Base-by-base conservation (phyloP, 176 grass and related monocot species). In the Avena sativa region DNA sequence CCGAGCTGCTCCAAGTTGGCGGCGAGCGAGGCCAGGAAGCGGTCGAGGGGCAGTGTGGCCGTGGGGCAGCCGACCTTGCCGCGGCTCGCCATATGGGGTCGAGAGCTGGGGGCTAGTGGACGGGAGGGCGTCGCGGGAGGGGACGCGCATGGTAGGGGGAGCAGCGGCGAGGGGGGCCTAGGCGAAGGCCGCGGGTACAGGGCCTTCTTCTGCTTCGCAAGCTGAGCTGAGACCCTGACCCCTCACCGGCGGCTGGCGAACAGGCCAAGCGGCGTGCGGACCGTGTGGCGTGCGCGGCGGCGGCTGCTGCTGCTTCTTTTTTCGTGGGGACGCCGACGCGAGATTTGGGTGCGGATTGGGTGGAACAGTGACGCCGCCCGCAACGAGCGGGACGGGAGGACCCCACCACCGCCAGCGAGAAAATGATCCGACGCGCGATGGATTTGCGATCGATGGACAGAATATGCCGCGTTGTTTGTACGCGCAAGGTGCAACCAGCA, bases 1-100 rank as follows among this genome's bases (percentile, higher is more conserved):
- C 85, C 89, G 25, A 91, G 75, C 75, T 80, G 81, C 68, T 91
- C 85, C 68, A 60, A 68, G 89, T 75, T 91, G 81, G 81, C 57
- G 38, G 60, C 81, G 68, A 91, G 76, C 81, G 85, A 71, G 68
- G 68, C 75, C 19, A 91, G 59, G 76, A 84, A 26, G 58, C 85
- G 81, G 89, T 91, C 85, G 81, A 91, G 59, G 34, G 89, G 85
- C 25, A 87, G 68, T 76, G 85, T 9, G 23, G 34, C 55, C 85
- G 81, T 16, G 20, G 89, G 10, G 81, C 85, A 87, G 58, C 89
- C 85, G 48, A 30, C 89, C 81, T 91, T 91, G 68, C 87, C 85
- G 38, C 81, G 75, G 75, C 75, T 80, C 76, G 75, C 74, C 89
- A 91, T 91, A 32, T 34, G 52, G 44, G 68, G 57, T 9, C 59